Evolutionary conservation across 768 basidiomycete species (phyloP), one percentile per base, ranked within the genome.

Genomic region (Chalciporus sphaerocephalus): DNA sequence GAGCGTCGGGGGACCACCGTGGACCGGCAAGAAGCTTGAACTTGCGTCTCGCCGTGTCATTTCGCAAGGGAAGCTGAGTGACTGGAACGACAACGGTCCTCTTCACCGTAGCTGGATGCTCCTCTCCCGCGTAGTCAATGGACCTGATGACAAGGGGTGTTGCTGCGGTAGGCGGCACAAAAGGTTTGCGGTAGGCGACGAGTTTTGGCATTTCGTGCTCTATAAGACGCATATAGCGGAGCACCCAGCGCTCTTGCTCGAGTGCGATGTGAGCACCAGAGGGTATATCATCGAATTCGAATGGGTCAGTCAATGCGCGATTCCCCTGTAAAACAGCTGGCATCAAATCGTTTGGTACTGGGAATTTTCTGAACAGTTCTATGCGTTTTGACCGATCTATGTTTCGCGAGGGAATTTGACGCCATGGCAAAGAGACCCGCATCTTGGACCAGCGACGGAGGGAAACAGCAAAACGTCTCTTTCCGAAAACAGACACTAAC

Each of bases 181-280:
- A 96, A 1, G 81, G 79, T 70, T 88, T 85, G 53, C 89, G 80
- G 68, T 85, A 92, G 12, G 83, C 85, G 56, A 89, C 82, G 40
- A 95, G 79, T 61, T 87, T 82, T 17, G 87, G 86, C 77, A 91
- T 81, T 67, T 95, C 92, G 53, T 87, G 81, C 62, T 92, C 91
- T 47, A 94, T 89, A 51, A 93, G 74, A 42, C 92, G 78, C 60
- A 94, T 69, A 61, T 92, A 88, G 54, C 88, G 77, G 34, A 92
- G 66, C 36, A 79, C 70, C 59, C 87, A 75, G 24, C 90, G 76
- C 53, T 92, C 82, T 58, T 89, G 79, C 46, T 80, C 76, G 39
- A 93, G 66, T 55, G 83, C 76, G 32, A 85, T 59, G 69, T 94
- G 91, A 15, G 83, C 89, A 18, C 73, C 71, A 21, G 81, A 73